Base-by-base conservation (phyloP, 1,139 yeast genomes). In the Hyphopichia fennica region DNA sequence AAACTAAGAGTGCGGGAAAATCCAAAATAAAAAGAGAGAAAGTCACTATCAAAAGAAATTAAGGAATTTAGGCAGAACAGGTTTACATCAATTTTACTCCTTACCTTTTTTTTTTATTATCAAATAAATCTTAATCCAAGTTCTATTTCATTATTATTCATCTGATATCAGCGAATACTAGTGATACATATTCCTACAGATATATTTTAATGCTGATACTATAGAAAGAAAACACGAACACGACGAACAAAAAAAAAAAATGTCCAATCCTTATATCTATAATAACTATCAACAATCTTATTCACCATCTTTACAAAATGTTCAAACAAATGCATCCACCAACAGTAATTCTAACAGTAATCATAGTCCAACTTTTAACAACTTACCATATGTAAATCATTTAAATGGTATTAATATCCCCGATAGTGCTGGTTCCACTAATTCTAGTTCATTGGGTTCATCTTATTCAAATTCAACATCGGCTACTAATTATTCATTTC, bases 241-340 rank as follows among this genome's bases (percentile, higher is more conserved):
- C 5, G 20, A 15, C 19, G 17, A n/a, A 11, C 4, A 32, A n/a
- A 3, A 25, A 9, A 10, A 25, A 7, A 28, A 28, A 8, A 67
- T 66, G 71, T 54, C 71, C 39, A 68, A 65, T 47, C 73, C 67
- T 47, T 67, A 68, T 51, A 53, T 61, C 39, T 67, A 63, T 47
- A 59, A 57, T 48, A 60, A 50, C 50, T 65, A 62, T 47, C 66
- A 58, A 35, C 75, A 66, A 45, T 68, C 75, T 74, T 41, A 51
- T 56, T 46, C 55, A 42, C 53, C 53, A 37, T 31, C 53, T 30
- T 43, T 39, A 29, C 40, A 43, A n/a, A 36, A 40, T 35, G 45
- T 43, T 6, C 23, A 33, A 19, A 38, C 36, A 20, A 41, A 34
- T 34, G 3, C n/a, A 9, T 43, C 45, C 38, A 41, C 45, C 32